phyloP scores from a whole-genome alignment of 2,329 filamentous ascomycete species.

The Aspergillus proliferans region DNA sequence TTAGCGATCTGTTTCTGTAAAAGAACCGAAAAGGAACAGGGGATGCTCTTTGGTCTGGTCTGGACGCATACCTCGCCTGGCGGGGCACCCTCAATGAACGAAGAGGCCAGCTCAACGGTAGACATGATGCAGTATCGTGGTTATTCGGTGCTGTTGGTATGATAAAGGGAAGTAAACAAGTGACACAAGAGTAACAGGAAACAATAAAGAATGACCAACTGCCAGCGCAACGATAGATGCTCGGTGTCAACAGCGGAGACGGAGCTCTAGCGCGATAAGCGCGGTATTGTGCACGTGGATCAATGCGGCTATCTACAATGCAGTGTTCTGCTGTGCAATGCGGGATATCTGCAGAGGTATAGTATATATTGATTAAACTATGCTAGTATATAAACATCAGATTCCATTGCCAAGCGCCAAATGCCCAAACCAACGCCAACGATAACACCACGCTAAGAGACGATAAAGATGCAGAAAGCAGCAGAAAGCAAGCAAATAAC shows the following conservation, averaged over 20 bases:
- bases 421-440: neutral
- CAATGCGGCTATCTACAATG: no score
- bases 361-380: conserved; percentile 2
- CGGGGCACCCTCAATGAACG: conserved; percentile 89
- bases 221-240: conserved; percentile 4
- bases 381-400: conserved; percentile 5
- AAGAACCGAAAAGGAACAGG: conserved; percentile 16
- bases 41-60: neutral
- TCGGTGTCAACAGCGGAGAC: conserved; percentile 14
- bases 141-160: neutral
- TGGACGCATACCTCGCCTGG: conserved; percentile 73
- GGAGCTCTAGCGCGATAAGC: conserved; percentile 17
- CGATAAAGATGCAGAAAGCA: neutral
- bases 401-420: neutral
- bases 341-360: no score
- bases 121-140: conserved; percentile 33
- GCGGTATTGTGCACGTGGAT: conserved; percentile 12
- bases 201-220: neutral
- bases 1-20: conserved; percentile 16
- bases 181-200: neutral
- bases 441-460: neutral
- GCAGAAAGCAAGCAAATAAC: neutral
- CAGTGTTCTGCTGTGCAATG: no score
- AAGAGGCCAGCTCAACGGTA: conserved; percentile 60
- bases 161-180: neutral